Conservation (phyloP, 345 rosid species). For the Salix dunnii region DNA sequence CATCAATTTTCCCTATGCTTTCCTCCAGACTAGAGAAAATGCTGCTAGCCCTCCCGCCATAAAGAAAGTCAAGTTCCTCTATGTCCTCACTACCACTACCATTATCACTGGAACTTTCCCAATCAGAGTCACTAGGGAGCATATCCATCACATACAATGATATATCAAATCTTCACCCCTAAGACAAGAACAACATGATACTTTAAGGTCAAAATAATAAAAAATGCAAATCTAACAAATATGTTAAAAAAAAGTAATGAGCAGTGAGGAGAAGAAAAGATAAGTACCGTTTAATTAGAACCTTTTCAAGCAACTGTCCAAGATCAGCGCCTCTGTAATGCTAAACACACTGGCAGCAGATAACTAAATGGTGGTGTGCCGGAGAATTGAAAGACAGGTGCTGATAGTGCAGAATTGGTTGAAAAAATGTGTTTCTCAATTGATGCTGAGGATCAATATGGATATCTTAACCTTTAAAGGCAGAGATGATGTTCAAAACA, state of each 20-base stretch:
- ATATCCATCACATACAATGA: constrained; percentile 56
- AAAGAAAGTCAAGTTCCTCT: constrained; percentile 55
- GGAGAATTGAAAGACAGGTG: background rate
- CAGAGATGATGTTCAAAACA: constrained; percentile 24
- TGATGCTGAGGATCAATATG: background rate
- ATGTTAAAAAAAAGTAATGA: background rate
- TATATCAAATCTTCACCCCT: constrained; percentile 16
- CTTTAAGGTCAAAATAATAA: background rate
- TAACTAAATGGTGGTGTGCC: background rate
- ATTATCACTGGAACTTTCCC: constrained; percentile 86
- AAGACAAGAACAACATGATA: background rate
- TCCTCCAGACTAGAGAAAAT: constrained; percentile 81
- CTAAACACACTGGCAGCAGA: constrained; percentile 2
- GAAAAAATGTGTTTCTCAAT: background rate
- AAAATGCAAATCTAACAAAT: background rate
- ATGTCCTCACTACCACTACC: constrained; percentile 63
- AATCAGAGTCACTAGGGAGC: constrained; percentile 62
- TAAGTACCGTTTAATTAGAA: background rate
- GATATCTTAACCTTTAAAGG: constrained; percentile 14
- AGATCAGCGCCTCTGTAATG: background rate
- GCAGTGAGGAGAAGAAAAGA: background rate
- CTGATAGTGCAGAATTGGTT: background rate
- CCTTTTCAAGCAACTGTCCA: background rate
- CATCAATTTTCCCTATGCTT: constrained; percentile 83
- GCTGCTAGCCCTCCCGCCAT: constrained; percentile 55